Base-by-base conservation (phyloP, 2,329 filamentous ascomycete genomes). In the Fusarium sp. region DNA sequence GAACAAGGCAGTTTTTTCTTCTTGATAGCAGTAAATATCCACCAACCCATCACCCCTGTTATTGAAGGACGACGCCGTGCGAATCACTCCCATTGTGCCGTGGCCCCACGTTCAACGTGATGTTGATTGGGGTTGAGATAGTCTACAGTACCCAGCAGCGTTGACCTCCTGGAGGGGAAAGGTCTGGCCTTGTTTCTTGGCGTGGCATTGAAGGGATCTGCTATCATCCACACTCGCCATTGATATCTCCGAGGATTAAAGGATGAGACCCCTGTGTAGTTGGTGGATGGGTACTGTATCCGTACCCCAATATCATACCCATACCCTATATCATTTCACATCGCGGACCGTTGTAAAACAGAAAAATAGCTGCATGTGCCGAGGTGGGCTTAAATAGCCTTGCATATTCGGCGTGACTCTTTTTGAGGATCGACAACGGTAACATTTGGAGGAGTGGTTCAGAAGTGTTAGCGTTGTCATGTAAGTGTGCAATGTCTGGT, bases 231-330 rank as follows among this genome's bases (percentile, higher is more conserved):
- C 43, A 14, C 27, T 52, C 35, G 22, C 47, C 27, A 40, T 50
- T 68, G 61, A 72, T 64, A 72, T 70, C 27, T 71, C 69, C 67
- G 57, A 54, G 59, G 64, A 17, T 22, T 20, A 11, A 38, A 47
- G 35, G 22, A n/a, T 20, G 14, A 52, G 15, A 37, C 59, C 59
- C 43, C 32, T 47, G n/a, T 43, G 30, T 30, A 15, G n/a, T 38
- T 22, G 20, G 10, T 52, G 43, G 17, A 57, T 40, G 59, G 43
- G 40, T 35, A 50, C 59, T 4, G 27, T 12, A 35, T 27, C 40
- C 40, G 25, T 15, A 2, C n/a, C 32, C 32, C 52, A 35, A 35
- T 35, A 35, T 6, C 50, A 54, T 20, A 32, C 27, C 30, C 12
- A 45, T 37, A 60, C 50, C 38, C 54, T 50, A 38, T 50, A 65